A percentile compares a stretch with the other conserved stretches of the same genome.
Conservation (phyloP, 2,329 filamentous ascomycete species). For the Arthrobotrys sinensis region DNA sequence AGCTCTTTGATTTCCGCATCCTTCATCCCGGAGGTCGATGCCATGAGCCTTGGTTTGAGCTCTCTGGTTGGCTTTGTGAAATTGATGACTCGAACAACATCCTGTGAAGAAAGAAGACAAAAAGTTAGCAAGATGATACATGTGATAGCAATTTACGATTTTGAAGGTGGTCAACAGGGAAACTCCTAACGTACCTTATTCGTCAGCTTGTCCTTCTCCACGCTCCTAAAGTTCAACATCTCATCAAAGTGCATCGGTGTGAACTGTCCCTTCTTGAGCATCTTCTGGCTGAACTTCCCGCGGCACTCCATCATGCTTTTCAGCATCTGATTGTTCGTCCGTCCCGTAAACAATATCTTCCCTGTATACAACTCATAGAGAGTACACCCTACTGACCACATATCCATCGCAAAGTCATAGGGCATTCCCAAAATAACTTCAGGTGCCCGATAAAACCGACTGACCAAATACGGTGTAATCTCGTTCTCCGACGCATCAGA, state of each 20-base stretch:
- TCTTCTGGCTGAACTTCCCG: constrained; percentile 89
- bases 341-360: constrained; percentile 94
- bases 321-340: constrained; percentile 98
- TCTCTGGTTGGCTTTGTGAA: constrained; percentile 84
- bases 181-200: constrained; percentile 76
- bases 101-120: constrained; percentile 68
- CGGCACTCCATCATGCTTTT: constrained; percentile 95
- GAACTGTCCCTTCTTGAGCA: constrained; percentile 86
- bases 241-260: constrained; percentile 86
- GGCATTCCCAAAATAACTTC: constrained; percentile 96
- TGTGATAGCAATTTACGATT: constrained; percentile 21
- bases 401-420: constrained; percentile 93
- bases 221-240: constrained; percentile 83
- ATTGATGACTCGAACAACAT: constrained; percentile 77
- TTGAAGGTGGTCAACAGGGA: constrained; percentile 33
- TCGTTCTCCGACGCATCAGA: constrained; percentile 92
- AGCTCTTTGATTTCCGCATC: constrained; percentile 83
- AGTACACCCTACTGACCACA: constrained; percentile 98
- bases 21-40: constrained; percentile 80
- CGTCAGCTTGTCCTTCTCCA: constrained; percentile 88
- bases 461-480: constrained; percentile 94
- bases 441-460: constrained; percentile 95
- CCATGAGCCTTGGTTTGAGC: constrained; percentile 83
- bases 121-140: constrained; percentile 21
- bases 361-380: constrained; percentile 97